Percentiles rank a stretch among this genome's conserved stretches.
Evolutionary conservation across 768 basidiomycete species (phyloP).

Genomic region (Pisolithus orientalis): DNA sequence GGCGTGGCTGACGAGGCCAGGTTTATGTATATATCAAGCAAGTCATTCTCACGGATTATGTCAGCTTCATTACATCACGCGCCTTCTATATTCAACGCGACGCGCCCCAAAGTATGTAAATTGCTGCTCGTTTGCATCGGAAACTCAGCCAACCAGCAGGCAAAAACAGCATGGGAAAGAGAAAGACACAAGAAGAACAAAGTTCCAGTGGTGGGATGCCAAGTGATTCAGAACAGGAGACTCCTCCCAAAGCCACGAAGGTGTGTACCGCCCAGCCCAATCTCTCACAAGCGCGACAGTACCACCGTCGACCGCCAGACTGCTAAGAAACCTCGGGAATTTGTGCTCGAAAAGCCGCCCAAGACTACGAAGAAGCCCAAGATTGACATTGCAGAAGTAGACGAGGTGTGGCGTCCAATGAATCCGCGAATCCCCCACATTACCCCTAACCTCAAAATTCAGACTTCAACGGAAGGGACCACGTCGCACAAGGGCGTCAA

Average conservation of each 20-base stretch:
- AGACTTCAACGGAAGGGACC: constrained; percentile 10
- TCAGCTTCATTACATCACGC: neutral
- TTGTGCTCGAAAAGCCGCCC: constrained; percentile 3
- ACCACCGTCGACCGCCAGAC: neutral
- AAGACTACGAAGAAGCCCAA: constrained; percentile 35
- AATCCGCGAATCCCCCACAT: neutral
- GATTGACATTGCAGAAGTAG: constrained; percentile 1
- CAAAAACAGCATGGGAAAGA: constrained; percentile 8
- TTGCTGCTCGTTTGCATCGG: neutral
- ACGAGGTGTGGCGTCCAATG: neutral
- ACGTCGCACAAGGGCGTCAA: constrained; percentile 3
- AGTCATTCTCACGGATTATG: constrained; percentile 14
- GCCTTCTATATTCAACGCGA: constrained; percentile 4
- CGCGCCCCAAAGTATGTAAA: neutral
- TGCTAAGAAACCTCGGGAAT: constrained; percentile 4
- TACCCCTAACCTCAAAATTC: constrained; percentile 11
- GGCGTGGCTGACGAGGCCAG: neutral
- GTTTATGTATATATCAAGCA: constrained; percentile 30
- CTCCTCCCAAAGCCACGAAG: neutral
- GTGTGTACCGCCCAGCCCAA: neutral
- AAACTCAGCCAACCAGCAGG: neutral
- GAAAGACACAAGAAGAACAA: constrained; percentile 15
- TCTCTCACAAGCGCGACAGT: neutral
- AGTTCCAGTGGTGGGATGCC: neutral
- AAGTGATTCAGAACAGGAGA: neutral